Evolutionary conservation across 108 stramenopile genomes (phyloP).

Genomic region (Fragilariopsis cylindrus): DNA sequence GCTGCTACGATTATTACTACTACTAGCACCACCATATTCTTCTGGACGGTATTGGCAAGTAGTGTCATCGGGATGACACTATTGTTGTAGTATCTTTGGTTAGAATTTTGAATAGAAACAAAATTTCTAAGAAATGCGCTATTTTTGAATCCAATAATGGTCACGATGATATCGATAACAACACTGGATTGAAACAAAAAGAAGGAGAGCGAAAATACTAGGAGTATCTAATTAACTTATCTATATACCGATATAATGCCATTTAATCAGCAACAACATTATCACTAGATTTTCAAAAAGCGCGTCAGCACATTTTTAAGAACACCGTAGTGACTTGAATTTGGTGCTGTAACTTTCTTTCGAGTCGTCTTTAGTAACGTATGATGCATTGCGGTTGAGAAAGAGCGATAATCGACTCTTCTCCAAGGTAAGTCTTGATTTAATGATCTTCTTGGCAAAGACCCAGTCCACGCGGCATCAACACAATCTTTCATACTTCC

Average conservation of each 20-base stretch:
- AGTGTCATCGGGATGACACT: neutral
- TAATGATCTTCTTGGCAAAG: conserved; percentile 5
- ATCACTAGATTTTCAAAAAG: neutral
- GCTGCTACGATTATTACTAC: neutral
- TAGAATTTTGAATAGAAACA: no score
- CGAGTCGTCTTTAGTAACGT: neutral
- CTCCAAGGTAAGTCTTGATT: conserved; percentile 7
- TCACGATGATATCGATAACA: no score
- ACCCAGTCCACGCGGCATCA: conserved; percentile 60
- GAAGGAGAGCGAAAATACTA: no score
- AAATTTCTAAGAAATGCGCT: no score
- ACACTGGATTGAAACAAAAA: no score
- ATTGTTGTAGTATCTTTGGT: no score
- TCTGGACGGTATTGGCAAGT: neutral
- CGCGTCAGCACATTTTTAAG: neutral
- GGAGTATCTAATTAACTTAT: no score
- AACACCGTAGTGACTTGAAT: neutral
- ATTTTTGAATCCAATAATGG: no score
- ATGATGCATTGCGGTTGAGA: neutral
- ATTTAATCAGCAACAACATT: no score
- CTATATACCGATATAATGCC: no score
- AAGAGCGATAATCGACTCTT: neutral
- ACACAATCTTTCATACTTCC: conserved; percentile 70
- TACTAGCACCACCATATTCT: neutral
- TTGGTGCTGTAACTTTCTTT: neutral